Evolutionary conservation across 1,284 basidiomycete genomes (phyloP), one percentile per base, ranked within the genome.

Genomic region (Schizophyllum amplum): DNA sequence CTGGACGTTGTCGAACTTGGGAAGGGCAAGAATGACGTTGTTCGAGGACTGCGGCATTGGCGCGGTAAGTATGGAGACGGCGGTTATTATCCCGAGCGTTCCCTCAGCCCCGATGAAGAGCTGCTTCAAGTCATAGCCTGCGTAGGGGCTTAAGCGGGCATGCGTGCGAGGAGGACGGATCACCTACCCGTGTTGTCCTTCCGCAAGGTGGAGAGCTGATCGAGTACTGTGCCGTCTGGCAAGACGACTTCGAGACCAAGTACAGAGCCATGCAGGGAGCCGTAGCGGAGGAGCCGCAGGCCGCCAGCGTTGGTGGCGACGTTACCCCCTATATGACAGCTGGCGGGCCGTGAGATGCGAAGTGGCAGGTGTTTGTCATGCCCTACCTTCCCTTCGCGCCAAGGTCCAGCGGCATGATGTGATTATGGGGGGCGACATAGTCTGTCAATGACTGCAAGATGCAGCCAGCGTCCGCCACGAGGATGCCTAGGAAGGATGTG

Each of bases 61-160:
- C 0, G 96, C 92, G n/a, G 95, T 94, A 57, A 97, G 79, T 64
- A 99, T 96, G 6, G 94, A 96, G 23, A 98, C 90, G 47, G 85
- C 97, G 4, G 97, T 99, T 60, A 99, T 88, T 59, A 99, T 79
- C 52, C 97, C 96, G 26, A 99, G 85, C 0, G 94, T 96, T 55
- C 97, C 97, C 71, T 99, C 97, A 9, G 92, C 89, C 21, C 97
- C 97, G 65, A 99, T 98, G 72, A 99, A 99, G 5, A 99, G 82
- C 70, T 99, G 97, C 72, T 99, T 99, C 53, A 99, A 78, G 70
- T 99, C 97, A 68, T 98, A 96, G n/a, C 96, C 94, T 94, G 7
- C 11, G 27, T 11, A 24, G 17, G 62, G 24, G 53, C 22, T 24
- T n/a, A 27, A 25, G n/a, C 60, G 20, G 54, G 53, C 53, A 26